A percentile compares a stretch with the other conserved stretches of the same genome.
phyloP scores from a whole-genome alignment of 1,284 basidiomycete genomes.

The Fomitopsis palustris region DNA sequence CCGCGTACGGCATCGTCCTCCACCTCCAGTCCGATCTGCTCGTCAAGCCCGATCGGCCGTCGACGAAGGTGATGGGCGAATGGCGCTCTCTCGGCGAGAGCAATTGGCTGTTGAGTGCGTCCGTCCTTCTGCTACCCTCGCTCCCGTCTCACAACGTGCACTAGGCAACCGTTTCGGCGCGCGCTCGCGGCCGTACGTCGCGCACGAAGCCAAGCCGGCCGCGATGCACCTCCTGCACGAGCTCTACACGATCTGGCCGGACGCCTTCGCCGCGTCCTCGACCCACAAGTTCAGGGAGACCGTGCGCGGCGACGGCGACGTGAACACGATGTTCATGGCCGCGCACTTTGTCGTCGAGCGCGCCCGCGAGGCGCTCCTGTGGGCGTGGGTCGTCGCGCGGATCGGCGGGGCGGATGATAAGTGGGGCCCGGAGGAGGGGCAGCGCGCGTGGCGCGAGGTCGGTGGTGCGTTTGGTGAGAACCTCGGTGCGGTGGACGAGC shows the following conservation, averaged over 20 bases:
- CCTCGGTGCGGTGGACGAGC: conserved; percentile 1
- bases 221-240: conserved; percentile 32
- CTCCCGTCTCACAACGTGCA: background rate
- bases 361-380: conserved; percentile 38
- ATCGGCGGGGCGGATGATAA: conserved; percentile 28
- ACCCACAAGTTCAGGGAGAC: conserved; percentile 33
- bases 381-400: conserved; percentile 35
- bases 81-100: conserved; percentile 31
- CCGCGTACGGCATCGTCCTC: conserved; percentile 30
- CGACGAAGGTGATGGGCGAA: conserved; percentile 23
- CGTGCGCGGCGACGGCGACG: conserved; percentile 26
- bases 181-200: conserved; percentile 35
- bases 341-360: conserved; percentile 37
- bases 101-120: conserved; percentile 24
- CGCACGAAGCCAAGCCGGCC: conserved; percentile 34
- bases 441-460: conserved; percentile 34
- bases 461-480: conserved; percentile 20
- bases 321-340: conserved; percentile 32
- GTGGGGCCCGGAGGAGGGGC: conserved; percentile 23
- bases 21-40: conserved; percentile 24
- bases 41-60: conserved; percentile 22
- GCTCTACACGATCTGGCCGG: conserved; percentile 25
- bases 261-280: conserved; percentile 26
- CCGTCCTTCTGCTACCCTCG: background rate
- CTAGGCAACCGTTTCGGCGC: conserved; percentile 34